Evolutionary conservation across 805 yeast genomes (phyloP), one percentile per base, ranked within the genome.

Genomic region (Candida chilensis): DNA sequence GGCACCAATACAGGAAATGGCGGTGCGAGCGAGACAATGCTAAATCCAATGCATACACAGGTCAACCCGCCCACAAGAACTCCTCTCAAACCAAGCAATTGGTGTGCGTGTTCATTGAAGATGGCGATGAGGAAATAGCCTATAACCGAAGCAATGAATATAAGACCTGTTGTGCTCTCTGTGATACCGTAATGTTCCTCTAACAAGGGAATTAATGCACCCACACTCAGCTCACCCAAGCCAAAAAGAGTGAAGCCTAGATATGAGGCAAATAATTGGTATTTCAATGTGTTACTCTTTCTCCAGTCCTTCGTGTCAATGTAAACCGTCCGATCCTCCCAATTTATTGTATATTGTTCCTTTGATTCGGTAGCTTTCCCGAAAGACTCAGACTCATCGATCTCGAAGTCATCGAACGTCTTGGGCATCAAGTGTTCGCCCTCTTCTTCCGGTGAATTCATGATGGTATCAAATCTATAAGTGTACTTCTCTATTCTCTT

Each of bases 51-150:
- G 1, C 60, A 37, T 48, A 69, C 57, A 16, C 50, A 40, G 2
- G 37, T 15, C 4, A 52, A 32, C 0, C 71, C 71, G 5, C 57
- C 4, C 0, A 53, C 31, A 10, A 63, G 44, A 0, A 68, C 59
- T 1, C 77, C 76, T 33, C 54, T 42, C 10, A 76, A 44, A 0
- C 87, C 86, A 7, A 67, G 29, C 5, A 27, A 28, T 7, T 47
- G 34, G 43, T 70, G 77, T 3, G 63, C 32, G 1, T 22, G 33
- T 20, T 67, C 71, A 37, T 66, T 73, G 10, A 57, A 31, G 3
- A 75, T 36, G 3, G 83, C 79, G 46, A 75, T 60, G 1, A 52
- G 29, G 14, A 74, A 54, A 45, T 77, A 78, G 0, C 86, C 85
- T 2, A 60, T 14, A 15, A 74, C 67, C 16, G 69, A 67, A 9